Evolutionary conservation across 31 red algal genomes (phyloP).

Genomic region (Odonthalia washingtoniensis): DNA sequence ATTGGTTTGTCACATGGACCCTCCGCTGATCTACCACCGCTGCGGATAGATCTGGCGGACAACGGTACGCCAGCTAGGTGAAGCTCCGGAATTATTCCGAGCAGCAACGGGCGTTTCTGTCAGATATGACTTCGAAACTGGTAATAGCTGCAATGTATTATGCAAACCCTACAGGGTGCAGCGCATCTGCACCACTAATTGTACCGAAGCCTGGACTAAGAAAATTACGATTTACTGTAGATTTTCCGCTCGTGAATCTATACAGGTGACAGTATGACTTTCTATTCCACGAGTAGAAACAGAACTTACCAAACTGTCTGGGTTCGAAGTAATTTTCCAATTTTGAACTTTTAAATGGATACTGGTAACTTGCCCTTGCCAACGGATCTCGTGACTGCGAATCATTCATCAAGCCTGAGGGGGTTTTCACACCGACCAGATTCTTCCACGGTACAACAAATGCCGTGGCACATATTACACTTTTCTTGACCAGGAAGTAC

Average conservation of each 20-base stretch:
- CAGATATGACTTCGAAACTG: no score
- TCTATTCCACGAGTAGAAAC: background rate
- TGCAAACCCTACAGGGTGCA: no score
- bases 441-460: conserved; percentile 12
- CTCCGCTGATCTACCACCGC: no score
- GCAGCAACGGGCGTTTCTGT: no score
- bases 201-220: conserved; percentile 2
- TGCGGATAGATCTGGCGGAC: no score
- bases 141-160: no score
- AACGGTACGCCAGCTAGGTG: no score
- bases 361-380: background rate
- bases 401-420: background rate
- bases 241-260: background rate
- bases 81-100: no score
- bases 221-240: background rate
- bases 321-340: background rate
- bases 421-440: conserved; percentile 15
- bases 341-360: background rate
- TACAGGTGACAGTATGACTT: background rate
- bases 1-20: no score
- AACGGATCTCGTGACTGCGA: background rate
- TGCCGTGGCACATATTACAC: background rate
- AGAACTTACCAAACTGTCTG: background rate
- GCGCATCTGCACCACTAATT: background rate
- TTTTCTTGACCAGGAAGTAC: background rate